Percentiles rank a stretch among this genome's conserved stretches.
phyloP scores from a whole-genome alignment of 345 rosid species.

The Hibiscus syriacus region DNA sequence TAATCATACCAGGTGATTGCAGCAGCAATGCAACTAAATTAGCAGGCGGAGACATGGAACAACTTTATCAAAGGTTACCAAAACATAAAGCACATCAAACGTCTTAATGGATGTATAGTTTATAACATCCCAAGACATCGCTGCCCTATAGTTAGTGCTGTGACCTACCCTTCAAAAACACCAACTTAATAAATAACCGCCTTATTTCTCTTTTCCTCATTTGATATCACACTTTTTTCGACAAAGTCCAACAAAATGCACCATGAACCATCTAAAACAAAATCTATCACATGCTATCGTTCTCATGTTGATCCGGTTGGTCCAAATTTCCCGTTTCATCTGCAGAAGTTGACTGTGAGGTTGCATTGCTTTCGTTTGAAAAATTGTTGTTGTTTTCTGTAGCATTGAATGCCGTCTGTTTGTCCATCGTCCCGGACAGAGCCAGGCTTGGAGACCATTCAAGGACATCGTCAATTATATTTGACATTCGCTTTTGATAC shows the following conservation, averaged over 20 bases:
- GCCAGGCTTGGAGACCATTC: slow-evolving; percentile 98
- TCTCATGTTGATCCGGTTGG: slow-evolving; percentile 23
- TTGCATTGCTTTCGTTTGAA: slow-evolving; percentile 23
- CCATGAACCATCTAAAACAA: slow-evolving; percentile 7
- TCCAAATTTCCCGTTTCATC: slow-evolving; percentile 17
- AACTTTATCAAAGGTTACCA: neutral
- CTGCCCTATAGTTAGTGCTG: neutral
- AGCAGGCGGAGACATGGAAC: neutral
- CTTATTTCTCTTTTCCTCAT: neutral
- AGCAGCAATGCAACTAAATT: no score
- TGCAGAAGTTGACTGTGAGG: slow-evolving; percentile 1
- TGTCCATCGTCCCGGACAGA: slow-evolving; percentile 95
- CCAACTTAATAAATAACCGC: neutral
- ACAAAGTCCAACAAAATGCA: neutral
- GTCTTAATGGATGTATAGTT: neutral
- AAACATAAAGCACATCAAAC: neutral
- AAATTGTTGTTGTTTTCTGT: slow-evolving; percentile 38
- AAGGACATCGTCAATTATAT: slow-evolving; percentile 88
- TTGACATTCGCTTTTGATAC: slow-evolving; percentile 91
- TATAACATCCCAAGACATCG: neutral
- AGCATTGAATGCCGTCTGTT: slow-evolving; percentile 53
- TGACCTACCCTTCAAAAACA: slow-evolving; percentile 4
- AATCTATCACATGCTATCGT: slow-evolving; percentile 22
- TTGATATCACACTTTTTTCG: neutral
- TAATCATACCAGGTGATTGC: no score